Evolutionary conservation across 441 rosid genomes (phyloP).

Genomic region (Syzygium malaccense): DNA sequence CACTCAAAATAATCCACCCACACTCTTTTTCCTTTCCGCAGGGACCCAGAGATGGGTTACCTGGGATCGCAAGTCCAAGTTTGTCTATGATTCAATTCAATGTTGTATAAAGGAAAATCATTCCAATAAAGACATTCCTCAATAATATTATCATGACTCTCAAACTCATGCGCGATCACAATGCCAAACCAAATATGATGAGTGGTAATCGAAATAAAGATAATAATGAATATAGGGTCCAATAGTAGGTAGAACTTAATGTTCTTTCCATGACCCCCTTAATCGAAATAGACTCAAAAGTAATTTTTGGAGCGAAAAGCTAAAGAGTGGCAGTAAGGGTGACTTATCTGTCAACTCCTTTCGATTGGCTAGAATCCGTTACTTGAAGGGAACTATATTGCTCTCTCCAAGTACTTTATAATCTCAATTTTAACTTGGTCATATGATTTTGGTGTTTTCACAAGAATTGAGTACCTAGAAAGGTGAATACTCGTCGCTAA

Average conservation of each 20-base stretch:
- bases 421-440: neutral
- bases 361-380: neutral
- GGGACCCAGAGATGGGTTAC: rapidly evolving
- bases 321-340: rapidly evolving
- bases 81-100: too few species aligned
- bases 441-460: neutral
- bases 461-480: too few species aligned
- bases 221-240: neutral
- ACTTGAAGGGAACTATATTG: neutral
- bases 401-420: neutral
- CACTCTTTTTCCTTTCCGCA: too few species aligned
- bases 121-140: rapidly evolving
- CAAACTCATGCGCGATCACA: neutral
- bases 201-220: neutral
- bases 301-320: neutral
- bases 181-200: neutral
- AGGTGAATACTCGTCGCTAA: neutral
- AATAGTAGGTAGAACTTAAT: neutral
- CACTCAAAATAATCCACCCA: rapidly evolving
- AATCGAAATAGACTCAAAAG: neutral
- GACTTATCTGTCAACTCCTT: neutral
- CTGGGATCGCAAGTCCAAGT: too few species aligned
- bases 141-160: neutral
- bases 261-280: neutral
- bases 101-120: too few species aligned